These are phyloP conservation scores for Saussurea involucrata DNA, from an alignment of 129 eudicot species.

Conservation along the genomic window DNA sequence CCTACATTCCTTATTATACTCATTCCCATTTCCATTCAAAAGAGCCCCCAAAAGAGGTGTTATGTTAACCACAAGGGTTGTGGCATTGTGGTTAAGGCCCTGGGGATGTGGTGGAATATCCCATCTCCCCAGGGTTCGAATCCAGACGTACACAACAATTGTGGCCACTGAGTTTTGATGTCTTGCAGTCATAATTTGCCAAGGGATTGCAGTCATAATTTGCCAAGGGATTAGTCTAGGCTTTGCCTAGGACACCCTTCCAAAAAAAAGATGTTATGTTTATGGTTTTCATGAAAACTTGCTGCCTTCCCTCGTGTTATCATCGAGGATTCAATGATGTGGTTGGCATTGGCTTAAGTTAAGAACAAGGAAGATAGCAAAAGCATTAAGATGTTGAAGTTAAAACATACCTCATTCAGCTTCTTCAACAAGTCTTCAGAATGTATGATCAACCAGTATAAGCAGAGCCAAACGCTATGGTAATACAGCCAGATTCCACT, in stretches of 20 bases:
- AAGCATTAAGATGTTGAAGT: conserved; percentile 17
- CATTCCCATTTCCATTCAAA: neutral
- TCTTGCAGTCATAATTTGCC: too few species aligned
- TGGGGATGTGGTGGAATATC: too few species aligned
- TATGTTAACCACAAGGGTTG: too few species aligned
- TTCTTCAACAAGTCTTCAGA: conserved; percentile 32
- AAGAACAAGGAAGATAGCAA: neutral
- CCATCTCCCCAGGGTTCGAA: too few species aligned
- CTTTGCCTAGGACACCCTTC: too few species aligned
- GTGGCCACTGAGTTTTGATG: too few species aligned
- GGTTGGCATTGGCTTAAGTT: neutral
- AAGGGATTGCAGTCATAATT: too few species aligned
- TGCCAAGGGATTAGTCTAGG: too few species aligned
- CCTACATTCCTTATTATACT: neutral
- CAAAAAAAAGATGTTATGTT: too few species aligned
- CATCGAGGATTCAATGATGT: neutral
- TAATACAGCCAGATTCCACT: conserved; percentile 29
- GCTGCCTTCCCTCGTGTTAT: neutral
- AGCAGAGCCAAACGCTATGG: conserved; percentile 36
- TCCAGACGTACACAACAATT: too few species aligned
- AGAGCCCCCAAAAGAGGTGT: neutral
- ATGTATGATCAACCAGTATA: conserved; percentile 38
- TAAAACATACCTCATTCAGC: conserved; percentile 55
- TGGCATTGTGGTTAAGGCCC: too few species aligned
- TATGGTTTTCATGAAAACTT: neutral